Evolutionary conservation across 2,329 filamentous ascomycete genomes (phyloP).

Genomic region (Xylaria sp.): DNA sequence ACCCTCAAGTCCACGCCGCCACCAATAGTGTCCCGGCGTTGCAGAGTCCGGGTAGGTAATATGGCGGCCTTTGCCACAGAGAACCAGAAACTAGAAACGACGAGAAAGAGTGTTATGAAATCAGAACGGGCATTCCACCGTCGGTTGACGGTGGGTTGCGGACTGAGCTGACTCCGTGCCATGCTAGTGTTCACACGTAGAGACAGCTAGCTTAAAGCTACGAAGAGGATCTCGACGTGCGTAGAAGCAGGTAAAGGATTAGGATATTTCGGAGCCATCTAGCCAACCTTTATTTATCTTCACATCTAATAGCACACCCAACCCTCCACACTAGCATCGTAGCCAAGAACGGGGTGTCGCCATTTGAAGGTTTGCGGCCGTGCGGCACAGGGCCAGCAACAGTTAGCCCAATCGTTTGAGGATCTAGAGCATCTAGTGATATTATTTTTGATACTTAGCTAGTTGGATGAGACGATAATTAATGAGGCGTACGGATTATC

Average conservation of each 20-base stretch:
- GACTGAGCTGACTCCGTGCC: neutral
- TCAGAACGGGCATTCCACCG: conserved; percentile 1
- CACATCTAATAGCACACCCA: neutral
- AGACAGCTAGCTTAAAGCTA: neutral
- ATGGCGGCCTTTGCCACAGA: neutral
- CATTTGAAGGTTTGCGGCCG: neutral
- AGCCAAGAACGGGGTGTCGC: too few species aligned
- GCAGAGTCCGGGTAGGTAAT: neutral
- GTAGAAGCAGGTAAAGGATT: neutral
- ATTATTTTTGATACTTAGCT: neutral
- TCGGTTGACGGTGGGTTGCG: neutral
- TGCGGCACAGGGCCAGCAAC: neutral
- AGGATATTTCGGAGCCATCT: too few species aligned
- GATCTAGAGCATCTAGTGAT: neutral
- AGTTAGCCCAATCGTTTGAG: too few species aligned
- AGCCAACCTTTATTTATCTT: neutral
- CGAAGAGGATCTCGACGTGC: neutral
- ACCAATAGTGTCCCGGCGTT: neutral
- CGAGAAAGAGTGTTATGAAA: neutral
- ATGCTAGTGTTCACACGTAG: neutral
- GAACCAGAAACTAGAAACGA: neutral
- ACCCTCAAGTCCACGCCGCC: conserved; percentile 8
- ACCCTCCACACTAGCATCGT: neutral
- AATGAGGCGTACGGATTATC: too few species aligned
- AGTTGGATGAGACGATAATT: too few species aligned